Conservation (phyloP, 768 basidiomycete species). For the Candolleomyces eurysporus region DNA sequence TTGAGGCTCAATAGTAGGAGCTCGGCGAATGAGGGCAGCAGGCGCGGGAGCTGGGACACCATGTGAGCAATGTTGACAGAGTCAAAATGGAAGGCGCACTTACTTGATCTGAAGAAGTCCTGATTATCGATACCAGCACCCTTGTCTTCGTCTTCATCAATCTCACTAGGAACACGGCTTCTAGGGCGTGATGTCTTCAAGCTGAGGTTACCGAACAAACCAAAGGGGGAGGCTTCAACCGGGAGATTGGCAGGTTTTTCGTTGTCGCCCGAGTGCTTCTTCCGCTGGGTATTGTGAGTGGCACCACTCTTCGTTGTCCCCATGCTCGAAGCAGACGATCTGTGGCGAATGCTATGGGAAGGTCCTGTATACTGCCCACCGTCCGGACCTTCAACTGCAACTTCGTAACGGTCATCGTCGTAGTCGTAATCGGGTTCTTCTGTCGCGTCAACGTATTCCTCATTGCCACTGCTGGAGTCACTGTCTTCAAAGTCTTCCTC, state of each 20-base stretch:
- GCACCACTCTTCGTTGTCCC: conserved; percentile 30
- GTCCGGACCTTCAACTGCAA: conserved; percentile 42
- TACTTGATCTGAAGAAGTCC: conserved; percentile 67
- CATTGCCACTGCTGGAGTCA: conserved; percentile 36
- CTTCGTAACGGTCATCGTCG: conserved; percentile 35
- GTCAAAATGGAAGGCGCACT: conserved; percentile 17
- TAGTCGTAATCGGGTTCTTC: conserved; percentile 30
- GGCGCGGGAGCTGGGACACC: conserved; percentile 25
- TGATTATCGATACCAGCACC: conserved; percentile 65
- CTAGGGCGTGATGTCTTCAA: conserved; percentile 38
- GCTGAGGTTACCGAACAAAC: conserved; percentile 69
- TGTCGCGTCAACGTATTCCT: conserved; percentile 33
- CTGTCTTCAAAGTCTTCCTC: conserved; percentile 45
- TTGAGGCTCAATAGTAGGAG: conserved; percentile 47
- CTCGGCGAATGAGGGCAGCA: conserved; percentile 35
- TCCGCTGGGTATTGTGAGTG: conserved; percentile 35
- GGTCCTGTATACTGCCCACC: conserved; percentile 25
- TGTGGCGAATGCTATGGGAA: conserved; percentile 27
- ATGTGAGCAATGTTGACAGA: not conserved
- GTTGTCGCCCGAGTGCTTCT: conserved; percentile 24
- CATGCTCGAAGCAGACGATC: conserved; percentile 37
- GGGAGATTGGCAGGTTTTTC: conserved; percentile 58
- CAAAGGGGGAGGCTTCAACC: conserved; percentile 63
- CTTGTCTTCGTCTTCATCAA: conserved; percentile 45
- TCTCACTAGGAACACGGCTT: conserved; percentile 33